Conservation (phyloP, 1,139 yeast genomes). For the Sugiyamaella pinicola region DNA sequence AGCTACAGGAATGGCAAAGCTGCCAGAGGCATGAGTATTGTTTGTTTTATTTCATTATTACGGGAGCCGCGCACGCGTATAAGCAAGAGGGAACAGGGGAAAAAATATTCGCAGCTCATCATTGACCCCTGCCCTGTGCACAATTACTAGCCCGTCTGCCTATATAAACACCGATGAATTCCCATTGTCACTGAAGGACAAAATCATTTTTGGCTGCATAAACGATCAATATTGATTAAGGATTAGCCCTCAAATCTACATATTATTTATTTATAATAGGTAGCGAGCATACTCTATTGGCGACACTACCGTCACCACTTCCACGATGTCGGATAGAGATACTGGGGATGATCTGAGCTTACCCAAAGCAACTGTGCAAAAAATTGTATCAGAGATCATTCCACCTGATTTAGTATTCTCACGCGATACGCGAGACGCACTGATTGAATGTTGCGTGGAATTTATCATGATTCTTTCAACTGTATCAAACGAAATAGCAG, state of each 20-base stretch:
- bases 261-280: too few relatives aligned
- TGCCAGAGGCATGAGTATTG: too few relatives aligned
- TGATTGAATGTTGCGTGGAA: slow-evolving; percentile 94
- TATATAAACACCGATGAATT: not conserved
- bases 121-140: not conserved
- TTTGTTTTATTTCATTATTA: too few relatives aligned
- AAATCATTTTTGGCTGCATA: not conserved
- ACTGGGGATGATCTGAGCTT: slow-evolving; percentile 46
- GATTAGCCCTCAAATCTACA: too few relatives aligned
- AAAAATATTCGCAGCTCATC: too few relatives aligned
- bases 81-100: too few relatives aligned
- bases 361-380: slow-evolving; percentile 81
- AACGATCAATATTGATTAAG: not conserved
- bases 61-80: not conserved
- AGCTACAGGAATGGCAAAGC: too few relatives aligned
- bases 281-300: too few relatives aligned
- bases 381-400: slow-evolving; percentile 84
- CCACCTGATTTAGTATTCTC: slow-evolving; percentile 86
- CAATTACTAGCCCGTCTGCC: not conserved
- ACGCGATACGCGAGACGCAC: slow-evolving; percentile 92
- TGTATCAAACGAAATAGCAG: slow-evolving; percentile 95
- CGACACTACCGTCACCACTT: slow-evolving; percentile 18
- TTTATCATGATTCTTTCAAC: slow-evolving; percentile 93
- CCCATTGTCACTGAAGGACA: not conserved
- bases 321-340: slow-evolving; percentile 41